Conservation (phyloP, 169 alveolate species). For the Plasmodium inui region DNA sequence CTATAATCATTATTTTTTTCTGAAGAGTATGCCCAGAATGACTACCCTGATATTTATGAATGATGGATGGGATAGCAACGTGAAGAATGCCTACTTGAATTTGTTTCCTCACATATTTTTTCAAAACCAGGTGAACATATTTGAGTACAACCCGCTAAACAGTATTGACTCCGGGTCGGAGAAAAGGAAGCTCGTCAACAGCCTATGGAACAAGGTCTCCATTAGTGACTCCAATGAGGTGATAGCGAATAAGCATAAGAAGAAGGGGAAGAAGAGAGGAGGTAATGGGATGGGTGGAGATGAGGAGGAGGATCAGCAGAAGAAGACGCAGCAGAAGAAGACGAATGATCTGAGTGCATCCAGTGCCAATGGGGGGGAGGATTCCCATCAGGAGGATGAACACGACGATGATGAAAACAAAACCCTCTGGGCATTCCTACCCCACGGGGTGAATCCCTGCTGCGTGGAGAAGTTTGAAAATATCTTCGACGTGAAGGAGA, state of each 20-base stretch:
- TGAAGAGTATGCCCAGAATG: conserved; percentile 58
- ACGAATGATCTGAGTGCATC: background rate
- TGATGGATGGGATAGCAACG: conserved; percentile 75
- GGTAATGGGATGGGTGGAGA: background rate
- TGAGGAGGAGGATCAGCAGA: background rate
- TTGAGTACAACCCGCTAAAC: conserved; percentile 52
- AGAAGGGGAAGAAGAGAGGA: background rate
- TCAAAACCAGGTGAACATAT: conserved; percentile 70
- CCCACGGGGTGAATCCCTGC: conserved; percentile 70
- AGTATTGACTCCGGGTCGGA: conserved; percentile 32
- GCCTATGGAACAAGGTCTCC: conserved; percentile 70
- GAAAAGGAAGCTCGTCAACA: conserved; percentile 19
- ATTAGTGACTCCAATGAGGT: conserved; percentile 8
- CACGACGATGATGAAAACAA: conserved; percentile 22
- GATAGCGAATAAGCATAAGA: conserved; percentile 60
- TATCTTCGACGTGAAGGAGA: background rate
- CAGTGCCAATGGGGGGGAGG: background rate
- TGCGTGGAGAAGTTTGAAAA: conserved; percentile 8
- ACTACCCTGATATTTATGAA: conserved; percentile 47
- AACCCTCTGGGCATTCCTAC: conserved; percentile 70
- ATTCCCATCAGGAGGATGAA: background rate
- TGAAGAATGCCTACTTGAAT: conserved; percentile 42
- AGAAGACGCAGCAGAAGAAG: background rate
- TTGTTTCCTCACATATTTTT: conserved; percentile 72
- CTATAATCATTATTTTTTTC: conserved; percentile 63